These are phyloP conservation scores for Orbilia javanica DNA, from an alignment of 2,329 filamentous ascomycete genomes.

Conservation along the genomic window DNA sequence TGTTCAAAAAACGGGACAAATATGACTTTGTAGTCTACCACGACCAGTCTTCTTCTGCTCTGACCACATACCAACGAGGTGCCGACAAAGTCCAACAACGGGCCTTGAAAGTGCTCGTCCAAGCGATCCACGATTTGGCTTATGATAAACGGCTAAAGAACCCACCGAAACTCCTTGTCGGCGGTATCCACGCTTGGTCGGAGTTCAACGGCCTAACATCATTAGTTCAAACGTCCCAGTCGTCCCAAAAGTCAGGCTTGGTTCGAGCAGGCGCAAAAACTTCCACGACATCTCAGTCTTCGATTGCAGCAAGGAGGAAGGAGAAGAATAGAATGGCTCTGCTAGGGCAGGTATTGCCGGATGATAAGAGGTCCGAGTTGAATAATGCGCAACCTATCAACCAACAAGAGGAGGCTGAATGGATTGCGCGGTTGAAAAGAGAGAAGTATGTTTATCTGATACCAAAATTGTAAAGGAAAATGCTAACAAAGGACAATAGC, in stretches of 20 bases:
- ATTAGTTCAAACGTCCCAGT: constrained; percentile 65
- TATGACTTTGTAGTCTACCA: constrained; percentile 94
- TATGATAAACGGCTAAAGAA: constrained; percentile 79
- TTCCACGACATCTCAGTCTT: constrained; percentile 67
- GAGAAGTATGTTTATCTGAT: constrained; percentile 68
- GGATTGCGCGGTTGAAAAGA: constrained; percentile 80
- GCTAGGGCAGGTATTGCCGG: constrained; percentile 60
- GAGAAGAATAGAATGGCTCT: constrained; percentile 22
- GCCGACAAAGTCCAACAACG: constrained; percentile 67
- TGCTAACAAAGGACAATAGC: constrained; percentile 5
- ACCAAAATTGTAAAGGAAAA: background rate
- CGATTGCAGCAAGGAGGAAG: constrained; percentile 71
- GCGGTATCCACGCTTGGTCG: constrained; percentile 87
- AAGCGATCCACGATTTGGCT: constrained; percentile 86
- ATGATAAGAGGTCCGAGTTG: constrained; percentile 66
- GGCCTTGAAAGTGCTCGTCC: constrained; percentile 78
- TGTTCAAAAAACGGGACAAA: constrained; percentile 79
- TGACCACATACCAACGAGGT: constrained; percentile 61
- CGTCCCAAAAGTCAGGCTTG: constrained; percentile 61
- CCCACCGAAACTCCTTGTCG: constrained; percentile 80
- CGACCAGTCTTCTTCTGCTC: constrained; percentile 75
- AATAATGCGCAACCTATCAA: constrained; percentile 75
- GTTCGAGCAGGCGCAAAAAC: constrained; percentile 69
- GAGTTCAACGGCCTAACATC: constrained; percentile 81
- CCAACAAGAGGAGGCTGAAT: constrained; percentile 82